Evolutionary conservation across 208 protist genomes (phyloP).

Genomic region (Vickermania ingenoplastis): DNA sequence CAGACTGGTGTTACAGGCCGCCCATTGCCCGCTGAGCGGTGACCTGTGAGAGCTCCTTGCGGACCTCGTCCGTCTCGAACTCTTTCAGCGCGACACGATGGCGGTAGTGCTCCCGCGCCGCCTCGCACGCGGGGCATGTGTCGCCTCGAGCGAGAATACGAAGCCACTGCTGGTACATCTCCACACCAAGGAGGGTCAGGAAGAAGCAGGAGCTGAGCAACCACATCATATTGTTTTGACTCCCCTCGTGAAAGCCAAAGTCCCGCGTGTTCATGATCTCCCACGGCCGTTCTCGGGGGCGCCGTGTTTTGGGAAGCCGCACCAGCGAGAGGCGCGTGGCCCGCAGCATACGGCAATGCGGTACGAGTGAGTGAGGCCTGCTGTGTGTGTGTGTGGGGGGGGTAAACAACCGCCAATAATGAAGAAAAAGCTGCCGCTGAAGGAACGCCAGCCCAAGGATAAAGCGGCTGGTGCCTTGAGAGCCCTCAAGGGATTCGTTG

Average conservation of each 20-base stretch:
- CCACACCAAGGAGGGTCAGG: constrained; percentile 26
- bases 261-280: constrained; percentile 85
- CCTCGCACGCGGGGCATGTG: constrained; percentile 77
- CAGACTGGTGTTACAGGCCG: too few species aligned
- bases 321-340: constrained; percentile 19
- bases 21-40: too few species aligned
- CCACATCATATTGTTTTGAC: constrained; percentile 86
- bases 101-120: constrained; percentile 69
- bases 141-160: constrained; percentile 65
- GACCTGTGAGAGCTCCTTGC: neutral
- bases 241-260: constrained; percentile 77
- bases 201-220: constrained; percentile 24
- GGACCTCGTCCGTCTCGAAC: constrained; percentile 23
- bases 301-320: constrained; percentile 69
- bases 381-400: neutral
- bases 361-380: neutral
- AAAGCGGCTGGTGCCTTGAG: too few species aligned
- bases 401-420: neutral
- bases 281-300: constrained; percentile 78
- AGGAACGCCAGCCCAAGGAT: too few species aligned
- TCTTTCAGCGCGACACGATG: constrained; percentile 57
- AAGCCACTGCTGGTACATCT: constrained; percentile 56
- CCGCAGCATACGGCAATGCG: constrained; percentile 27
- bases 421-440: too few species aligned
- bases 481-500: too few species aligned